Conservation (phyloP, 495 filamentous ascomycete species). For the Aspergillus carlsbadensis region DNA sequence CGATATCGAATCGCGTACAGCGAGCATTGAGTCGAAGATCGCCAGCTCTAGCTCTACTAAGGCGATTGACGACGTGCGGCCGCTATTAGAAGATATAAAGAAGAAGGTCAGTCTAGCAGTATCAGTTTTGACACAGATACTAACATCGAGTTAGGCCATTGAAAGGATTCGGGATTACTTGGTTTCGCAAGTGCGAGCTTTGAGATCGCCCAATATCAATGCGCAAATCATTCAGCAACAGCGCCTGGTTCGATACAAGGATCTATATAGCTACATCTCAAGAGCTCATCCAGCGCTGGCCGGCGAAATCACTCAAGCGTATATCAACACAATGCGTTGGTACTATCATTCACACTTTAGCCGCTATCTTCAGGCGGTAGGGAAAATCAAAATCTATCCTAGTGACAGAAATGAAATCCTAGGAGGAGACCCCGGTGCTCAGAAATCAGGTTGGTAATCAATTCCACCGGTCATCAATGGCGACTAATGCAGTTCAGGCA, state of each 20-base stretch:
- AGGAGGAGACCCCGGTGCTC: slow-evolving; percentile 69
- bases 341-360: slow-evolving; percentile 92
- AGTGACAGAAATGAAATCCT: slow-evolving; percentile 85
- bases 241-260: slow-evolving; percentile 81
- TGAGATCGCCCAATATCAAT: slow-evolving; percentile 92
- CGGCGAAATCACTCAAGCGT: slow-evolving; percentile 87
- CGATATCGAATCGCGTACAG: slow-evolving; percentile 77
- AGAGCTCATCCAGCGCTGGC: slow-evolving; percentile 75
- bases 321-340: slow-evolving; percentile 98
- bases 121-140: not conserved
- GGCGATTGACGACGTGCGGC: slow-evolving; percentile 78
- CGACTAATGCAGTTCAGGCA: slow-evolving; percentile 23
- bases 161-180: slow-evolving; percentile 93
- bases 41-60: slow-evolving; percentile 64
- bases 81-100: slow-evolving; percentile 77
- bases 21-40: slow-evolving; percentile 63
- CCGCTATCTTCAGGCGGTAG: slow-evolving; percentile 78
- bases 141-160: slow-evolving; percentile 57
- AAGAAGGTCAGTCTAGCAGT: slow-evolving; percentile 59
- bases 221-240: slow-evolving; percentile 94
- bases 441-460: slow-evolving; percentile 49
- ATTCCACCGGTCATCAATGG: not conserved
- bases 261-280: slow-evolving; percentile 80
- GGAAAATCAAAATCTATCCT: slow-evolving; percentile 77
- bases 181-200: slow-evolving; percentile 87